Conservation (phyloP, 2,329 filamentous ascomycete species). For the Samsoniella hepiali region DNA sequence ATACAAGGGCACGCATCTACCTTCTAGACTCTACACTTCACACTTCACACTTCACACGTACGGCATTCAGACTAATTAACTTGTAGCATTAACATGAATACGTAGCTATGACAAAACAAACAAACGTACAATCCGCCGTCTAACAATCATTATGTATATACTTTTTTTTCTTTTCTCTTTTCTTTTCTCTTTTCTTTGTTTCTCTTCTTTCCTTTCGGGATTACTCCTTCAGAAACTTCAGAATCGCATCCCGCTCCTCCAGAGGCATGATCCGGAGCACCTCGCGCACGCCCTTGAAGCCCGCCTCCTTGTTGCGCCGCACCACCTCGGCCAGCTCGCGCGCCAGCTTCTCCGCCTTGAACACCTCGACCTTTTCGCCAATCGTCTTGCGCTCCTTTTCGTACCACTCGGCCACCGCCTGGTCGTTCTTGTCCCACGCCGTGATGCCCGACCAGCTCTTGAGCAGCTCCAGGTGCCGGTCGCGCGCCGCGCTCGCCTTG, state of each 20-base stretch:
- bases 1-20: no score
- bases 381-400: slow-evolving; percentile 88
- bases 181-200: not conserved
- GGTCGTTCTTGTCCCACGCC: slow-evolving; percentile 75
- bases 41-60: no score
- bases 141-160: slow-evolving; percentile 9
- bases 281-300: slow-evolving; percentile 81
- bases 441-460: slow-evolving; percentile 78
- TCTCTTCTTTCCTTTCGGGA: not conserved
- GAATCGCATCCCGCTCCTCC: slow-evolving; percentile 79
- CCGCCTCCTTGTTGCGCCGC: slow-evolving; percentile 56
- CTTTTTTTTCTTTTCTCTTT: not conserved
- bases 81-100: slow-evolving; percentile 6
- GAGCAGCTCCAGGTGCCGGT: slow-evolving; percentile 69
- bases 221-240: slow-evolving; percentile 55
- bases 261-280: slow-evolving; percentile 84
- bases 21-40: no score
- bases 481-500: slow-evolving; percentile 53
- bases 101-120: slow-evolving; percentile 4
- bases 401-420: slow-evolving; percentile 88
- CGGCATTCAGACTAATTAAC: no score
- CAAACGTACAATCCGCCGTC: slow-evolving; percentile 3
- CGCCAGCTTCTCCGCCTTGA: slow-evolving; percentile 69
- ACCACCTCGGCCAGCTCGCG: slow-evolving; percentile 45
- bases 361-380: slow-evolving; percentile 75